A percentile compares a stretch with the other conserved stretches of the same genome.
phyloP scores from a whole-genome alignment of 2,329 filamentous ascomycete species.

The Lasiodiplodia gonubiensis region DNA sequence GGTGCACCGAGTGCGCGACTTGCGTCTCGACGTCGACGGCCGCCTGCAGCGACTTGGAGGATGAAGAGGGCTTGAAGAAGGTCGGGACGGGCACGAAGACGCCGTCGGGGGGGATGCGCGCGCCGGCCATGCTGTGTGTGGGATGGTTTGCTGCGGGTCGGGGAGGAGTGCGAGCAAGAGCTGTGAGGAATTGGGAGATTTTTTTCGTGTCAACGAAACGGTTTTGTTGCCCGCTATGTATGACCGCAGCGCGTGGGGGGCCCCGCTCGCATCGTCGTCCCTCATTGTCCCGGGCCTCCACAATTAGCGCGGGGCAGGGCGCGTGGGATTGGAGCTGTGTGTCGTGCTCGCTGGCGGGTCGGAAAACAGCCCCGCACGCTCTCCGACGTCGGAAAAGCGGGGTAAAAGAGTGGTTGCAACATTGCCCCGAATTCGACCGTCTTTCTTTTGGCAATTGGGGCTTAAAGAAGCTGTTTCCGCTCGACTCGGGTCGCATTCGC shows the following conservation, averaged over 20 bases:
- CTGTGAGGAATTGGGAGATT: neutral
- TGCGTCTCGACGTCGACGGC: conserved; percentile 61
- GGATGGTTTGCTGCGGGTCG: neutral
- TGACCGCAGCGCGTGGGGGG: neutral
- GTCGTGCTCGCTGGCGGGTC: neutral
- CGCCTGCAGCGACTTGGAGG: conserved; percentile 36
- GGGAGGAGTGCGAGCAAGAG: neutral
- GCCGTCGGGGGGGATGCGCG: conserved; percentile 28
- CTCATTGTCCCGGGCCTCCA: conserved; percentile 1
- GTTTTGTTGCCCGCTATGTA: neutral
- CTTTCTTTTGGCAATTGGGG: neutral
- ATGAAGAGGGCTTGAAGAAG: conserved; percentile 58
- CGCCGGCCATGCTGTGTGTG: neutral
- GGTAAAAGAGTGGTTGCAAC: neutral
- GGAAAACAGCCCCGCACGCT: conserved; percentile 18
- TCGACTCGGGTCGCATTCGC: neutral
- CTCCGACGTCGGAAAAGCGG: conserved; percentile 26
- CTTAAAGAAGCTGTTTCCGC: neutral
- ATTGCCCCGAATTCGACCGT: neutral
- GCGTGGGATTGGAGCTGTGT: neutral
- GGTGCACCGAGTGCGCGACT: conserved; percentile 60
- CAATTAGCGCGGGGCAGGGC: conserved; percentile 6
- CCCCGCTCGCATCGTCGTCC: neutral
- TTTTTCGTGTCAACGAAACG: neutral
- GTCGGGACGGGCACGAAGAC: conserved; percentile 53